phyloP scores from a whole-genome alignment of 257 asterid genomes.

The Solanum appendiculatum region DNA sequence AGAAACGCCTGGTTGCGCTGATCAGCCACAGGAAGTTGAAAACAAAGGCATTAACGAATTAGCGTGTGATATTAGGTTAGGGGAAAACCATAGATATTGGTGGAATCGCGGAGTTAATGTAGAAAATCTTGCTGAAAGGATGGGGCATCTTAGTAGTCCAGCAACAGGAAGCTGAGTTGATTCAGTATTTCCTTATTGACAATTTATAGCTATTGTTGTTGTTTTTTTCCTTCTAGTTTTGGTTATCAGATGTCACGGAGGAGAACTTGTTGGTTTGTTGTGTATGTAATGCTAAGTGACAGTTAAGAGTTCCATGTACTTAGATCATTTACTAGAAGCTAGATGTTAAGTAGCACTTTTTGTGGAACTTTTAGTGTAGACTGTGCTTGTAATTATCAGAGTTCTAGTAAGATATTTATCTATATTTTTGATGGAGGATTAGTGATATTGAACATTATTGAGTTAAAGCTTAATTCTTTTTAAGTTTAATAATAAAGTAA shows the following conservation, averaged over 20 bases:
- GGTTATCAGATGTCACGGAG: background rate
- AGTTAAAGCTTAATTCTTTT: background rate
- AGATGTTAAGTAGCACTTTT: background rate
- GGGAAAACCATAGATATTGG: constrained; percentile 36
- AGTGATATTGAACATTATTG: background rate
- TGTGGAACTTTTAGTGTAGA: background rate
- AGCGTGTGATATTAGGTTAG: constrained; percentile 13
- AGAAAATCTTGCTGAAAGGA: constrained; percentile 36
- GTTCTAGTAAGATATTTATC: background rate
- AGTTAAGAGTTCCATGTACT: background rate
- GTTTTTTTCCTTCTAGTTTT: background rate
- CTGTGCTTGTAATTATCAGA: background rate
- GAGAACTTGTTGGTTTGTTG: background rate
- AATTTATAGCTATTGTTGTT: background rate
- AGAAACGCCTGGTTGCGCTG: constrained; percentile 44
- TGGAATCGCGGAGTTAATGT: constrained; percentile 30
- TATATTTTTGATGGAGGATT: background rate
- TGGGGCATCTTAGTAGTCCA: constrained; percentile 41
- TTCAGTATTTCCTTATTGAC: background rate
- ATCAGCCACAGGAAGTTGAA: constrained; percentile 31
- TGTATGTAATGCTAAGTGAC: background rate
- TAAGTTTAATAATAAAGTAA: background rate
- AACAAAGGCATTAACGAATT: constrained; percentile 17
- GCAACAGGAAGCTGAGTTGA: constrained; percentile 24
- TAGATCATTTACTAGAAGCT: background rate